Evolutionary conservation across 2,329 filamentous ascomycete species (phyloP).

Genomic region (Xylaria sp.): DNA sequence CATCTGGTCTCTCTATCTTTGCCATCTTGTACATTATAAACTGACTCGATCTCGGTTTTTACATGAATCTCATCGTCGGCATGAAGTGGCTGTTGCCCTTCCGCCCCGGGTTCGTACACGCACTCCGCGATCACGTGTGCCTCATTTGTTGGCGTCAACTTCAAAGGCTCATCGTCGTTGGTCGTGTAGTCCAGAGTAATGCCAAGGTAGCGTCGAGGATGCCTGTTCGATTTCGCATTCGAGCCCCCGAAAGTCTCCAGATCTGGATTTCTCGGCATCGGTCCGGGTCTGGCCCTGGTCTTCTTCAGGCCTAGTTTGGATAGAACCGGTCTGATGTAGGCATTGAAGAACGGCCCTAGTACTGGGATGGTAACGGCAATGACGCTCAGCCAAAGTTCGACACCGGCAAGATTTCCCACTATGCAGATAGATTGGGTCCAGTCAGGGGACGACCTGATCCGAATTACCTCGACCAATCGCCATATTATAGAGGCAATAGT

Average conservation of each 20-base stretch:
- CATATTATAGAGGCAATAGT: slow-evolving; percentile 38
- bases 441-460: slow-evolving; percentile 17
- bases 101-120: slow-evolving; percentile 2
- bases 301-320: not conserved
- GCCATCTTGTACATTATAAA: slow-evolving; percentile 7
- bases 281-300: not conserved
- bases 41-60: slow-evolving; percentile 14
- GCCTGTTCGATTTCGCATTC: not conserved
- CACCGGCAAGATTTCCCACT: slow-evolving; percentile 35
- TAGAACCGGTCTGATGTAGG: slow-evolving; percentile 9
- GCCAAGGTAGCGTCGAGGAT: slow-evolving; percentile 3
- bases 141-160: slow-evolving; percentile 1
- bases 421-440: slow-evolving; percentile 25
- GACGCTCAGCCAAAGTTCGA: slow-evolving; percentile 38
- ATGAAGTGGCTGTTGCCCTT: not conserved
- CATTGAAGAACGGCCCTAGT: slow-evolving; percentile 35
- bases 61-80: slow-evolving; percentile 6
- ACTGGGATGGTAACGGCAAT: slow-evolving; percentile 41
- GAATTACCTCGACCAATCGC: slow-evolving; percentile 32
- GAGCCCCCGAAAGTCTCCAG: slow-evolving; percentile 12
- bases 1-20: not conserved
- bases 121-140: slow-evolving; percentile 10
- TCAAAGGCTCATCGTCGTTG: slow-evolving; percentile 6
- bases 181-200: slow-evolving; percentile 8
- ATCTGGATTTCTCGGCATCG: not conserved